Evolutionary conservation across 2,329 filamentous ascomycete genomes (phyloP).

Genomic region (Ampelomyces quisqualis): DNA sequence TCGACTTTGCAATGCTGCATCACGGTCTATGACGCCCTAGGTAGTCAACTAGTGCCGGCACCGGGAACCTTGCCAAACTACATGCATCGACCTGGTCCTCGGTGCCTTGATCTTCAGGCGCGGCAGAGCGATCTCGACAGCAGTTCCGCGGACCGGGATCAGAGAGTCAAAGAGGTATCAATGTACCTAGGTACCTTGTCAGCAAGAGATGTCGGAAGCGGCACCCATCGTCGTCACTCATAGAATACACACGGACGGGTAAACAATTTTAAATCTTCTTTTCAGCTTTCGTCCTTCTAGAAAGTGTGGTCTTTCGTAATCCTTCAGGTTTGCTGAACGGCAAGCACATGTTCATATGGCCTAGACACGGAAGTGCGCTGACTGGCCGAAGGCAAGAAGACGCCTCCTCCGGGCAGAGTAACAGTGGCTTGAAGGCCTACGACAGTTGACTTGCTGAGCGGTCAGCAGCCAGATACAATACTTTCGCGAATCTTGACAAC

Average conservation of each 20-base stretch:
- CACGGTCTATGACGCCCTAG: slow-evolving; percentile 1
- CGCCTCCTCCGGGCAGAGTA: slow-evolving; percentile 23
- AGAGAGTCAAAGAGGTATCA: slow-evolving; percentile 10
- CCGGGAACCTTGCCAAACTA: slow-evolving; percentile 1
- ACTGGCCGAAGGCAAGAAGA: slow-evolving; percentile 12
- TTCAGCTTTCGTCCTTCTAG: no score
- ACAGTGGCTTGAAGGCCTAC: slow-evolving; percentile 31
- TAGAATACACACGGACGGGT: background rate
- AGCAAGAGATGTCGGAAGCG: background rate
- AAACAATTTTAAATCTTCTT: background rate
- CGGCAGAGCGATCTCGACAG: slow-evolving; percentile 7
- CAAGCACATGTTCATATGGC: background rate
- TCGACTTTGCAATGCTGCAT: slow-evolving; percentile 2
- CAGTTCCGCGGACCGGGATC: slow-evolving; percentile 22
- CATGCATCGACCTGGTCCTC: slow-evolving; percentile 4
- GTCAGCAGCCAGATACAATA: slow-evolving; percentile 21
- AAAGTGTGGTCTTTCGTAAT: background rate
- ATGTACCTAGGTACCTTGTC: slow-evolving; percentile 20
- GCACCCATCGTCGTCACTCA: background rate
- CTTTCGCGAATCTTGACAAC: slow-evolving; percentile 1
- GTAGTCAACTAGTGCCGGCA: slow-evolving; percentile 4
- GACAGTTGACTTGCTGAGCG: slow-evolving; percentile 13
- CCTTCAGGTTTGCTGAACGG: background rate
- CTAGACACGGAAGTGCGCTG: slow-evolving; percentile 6
- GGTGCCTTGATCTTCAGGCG: slow-evolving; percentile 1